Base-by-base conservation (phyloP, 768 basidiomycete species). In the Arthromyces matolae region DNA sequence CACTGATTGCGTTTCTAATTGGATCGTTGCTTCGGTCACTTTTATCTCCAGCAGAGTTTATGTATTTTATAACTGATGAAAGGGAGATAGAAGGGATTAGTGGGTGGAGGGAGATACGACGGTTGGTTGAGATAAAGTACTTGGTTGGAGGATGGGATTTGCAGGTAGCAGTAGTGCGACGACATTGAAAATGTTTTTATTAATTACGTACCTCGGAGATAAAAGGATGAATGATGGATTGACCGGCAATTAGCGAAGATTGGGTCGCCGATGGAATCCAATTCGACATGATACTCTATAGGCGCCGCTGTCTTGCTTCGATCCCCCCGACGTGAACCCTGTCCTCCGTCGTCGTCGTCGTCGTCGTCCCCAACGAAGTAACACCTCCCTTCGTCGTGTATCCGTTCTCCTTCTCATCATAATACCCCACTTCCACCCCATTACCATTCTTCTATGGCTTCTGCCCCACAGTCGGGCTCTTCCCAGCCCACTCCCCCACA, bases 11-110 rank as follows among this genome's bases (percentile, higher is more conserved):
- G 22, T 93, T 98, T 66, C 71, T 98, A 59, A 79, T 97, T 58
- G 95, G 95, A 47, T 94, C 92, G 22, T 71, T 98, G 46, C 69
- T 96, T 51, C 81, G 95, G 46, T 92, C 90, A 14, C 74, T 98
- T 52, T 71, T 97, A 31, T 88, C 86, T 5, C 90, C 95, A 35
- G 89, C 86, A 13, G 95, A 96, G 67, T 94, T 93, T 69, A 83
- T 93, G 35, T 85, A 92, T 63, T 81, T 90, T 34, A 84, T 79
- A 56, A 73, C 71, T 54, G 81, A 83, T 55, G 52, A 76, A 52
- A 62, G 66, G 60, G 79, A 81, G 51, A 76, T 69, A 45, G 80
- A 78, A 61, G 77, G 73, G 47, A 70, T 67, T 57, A 68, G 64
- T 14, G 84, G 84, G 22, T 96, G 93, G 93, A 73, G 89, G 52